Evolutionary conservation across 2,329 filamentous ascomycete genomes (phyloP), one percentile per base, ranked within the genome.

Genomic region (Allantophomopsis lycopodina): DNA sequence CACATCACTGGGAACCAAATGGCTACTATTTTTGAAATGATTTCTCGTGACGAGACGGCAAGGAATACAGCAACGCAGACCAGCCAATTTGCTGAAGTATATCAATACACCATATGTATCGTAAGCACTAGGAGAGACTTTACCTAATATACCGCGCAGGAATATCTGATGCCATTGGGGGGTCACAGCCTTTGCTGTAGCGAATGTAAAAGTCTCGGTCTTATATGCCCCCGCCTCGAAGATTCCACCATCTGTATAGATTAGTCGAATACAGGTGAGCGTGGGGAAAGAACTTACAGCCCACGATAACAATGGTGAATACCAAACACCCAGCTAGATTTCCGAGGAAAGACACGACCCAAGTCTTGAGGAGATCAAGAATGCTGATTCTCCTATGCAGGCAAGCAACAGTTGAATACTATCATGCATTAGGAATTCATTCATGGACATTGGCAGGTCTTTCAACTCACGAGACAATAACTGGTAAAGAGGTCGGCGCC

Each of bases 1-100:
- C 63, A 62, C 32, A 69, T 68, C 7, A 63, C 66, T 0, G 68
- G 69, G 50, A 60, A 65, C 69, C 69, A 73, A 47, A 73, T 68
- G 2, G 63, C 68, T n/a, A 66, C 54, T 2, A 73, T 57, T 47
- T 72, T 73, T 7, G 63, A 66, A 10, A 57, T 56, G 12, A 70
- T 52, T 36, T 71, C 68, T 1, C 63, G 60, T 2, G 61, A 64
- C 41, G 65, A 63, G 3, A 63, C 55, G 2, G 56, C 59, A 4
- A 66, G 50, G 40, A 58, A 72, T 35, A 63, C 61, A 0, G 65
- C 66, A 7, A 73, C 50, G 41, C 66, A 70, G 1, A 73, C 69
- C 0, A 73, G 60, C 68, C 67, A 72, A 52, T 72, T 72, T 46
- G 37, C 37, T 28, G 8, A 28, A 12, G 11, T 10, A 10, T 6